phyloP scores from a whole-genome alignment of 2,329 filamentous ascomycete species.

The Biscogniauxia marginata region DNA sequence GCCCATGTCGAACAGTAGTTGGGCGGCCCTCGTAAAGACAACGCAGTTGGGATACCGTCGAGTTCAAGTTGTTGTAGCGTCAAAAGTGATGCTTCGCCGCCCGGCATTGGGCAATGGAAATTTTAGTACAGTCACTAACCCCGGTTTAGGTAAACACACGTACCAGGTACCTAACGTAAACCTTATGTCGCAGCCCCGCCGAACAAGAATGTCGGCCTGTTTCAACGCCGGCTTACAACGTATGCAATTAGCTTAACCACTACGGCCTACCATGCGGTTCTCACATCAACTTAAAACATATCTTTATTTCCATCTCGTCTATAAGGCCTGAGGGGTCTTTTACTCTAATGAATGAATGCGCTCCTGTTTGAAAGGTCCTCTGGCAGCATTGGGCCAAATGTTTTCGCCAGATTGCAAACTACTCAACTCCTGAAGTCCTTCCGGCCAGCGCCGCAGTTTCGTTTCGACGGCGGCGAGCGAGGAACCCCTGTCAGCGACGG shows the following conservation, averaged over 20 bases:
- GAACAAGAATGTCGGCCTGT: no score
- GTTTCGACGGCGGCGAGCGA: slow-evolving; percentile 64
- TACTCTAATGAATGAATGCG: slow-evolving; percentile 67
- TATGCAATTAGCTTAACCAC: no score
- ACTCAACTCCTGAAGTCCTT: slow-evolving; percentile 68
- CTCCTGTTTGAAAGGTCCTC: slow-evolving; percentile 74
- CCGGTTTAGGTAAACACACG: no score
- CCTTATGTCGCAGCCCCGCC: neutral
- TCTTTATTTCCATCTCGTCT: no score
- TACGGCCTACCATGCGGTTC: no score
- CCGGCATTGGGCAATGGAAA: neutral
- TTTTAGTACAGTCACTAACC: neutral
- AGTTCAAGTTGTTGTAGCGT: neutral
- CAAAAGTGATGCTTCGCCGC: neutral
- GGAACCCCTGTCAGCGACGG: slow-evolving; percentile 31
- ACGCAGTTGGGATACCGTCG: no score
- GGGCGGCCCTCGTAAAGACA: no score
- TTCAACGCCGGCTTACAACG: no score
- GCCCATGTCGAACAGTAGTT: neutral
- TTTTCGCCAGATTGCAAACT: slow-evolving; percentile 64
- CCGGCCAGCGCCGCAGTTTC: slow-evolving; percentile 62
- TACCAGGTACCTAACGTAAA: no score
- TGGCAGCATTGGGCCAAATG: slow-evolving; percentile 62
- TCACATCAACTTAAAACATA: no score
- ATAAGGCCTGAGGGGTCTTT: neutral